phyloP scores from a whole-genome alignment of 2,329 filamentous ascomycete species.

The Colletotrichum sp. region DNA sequence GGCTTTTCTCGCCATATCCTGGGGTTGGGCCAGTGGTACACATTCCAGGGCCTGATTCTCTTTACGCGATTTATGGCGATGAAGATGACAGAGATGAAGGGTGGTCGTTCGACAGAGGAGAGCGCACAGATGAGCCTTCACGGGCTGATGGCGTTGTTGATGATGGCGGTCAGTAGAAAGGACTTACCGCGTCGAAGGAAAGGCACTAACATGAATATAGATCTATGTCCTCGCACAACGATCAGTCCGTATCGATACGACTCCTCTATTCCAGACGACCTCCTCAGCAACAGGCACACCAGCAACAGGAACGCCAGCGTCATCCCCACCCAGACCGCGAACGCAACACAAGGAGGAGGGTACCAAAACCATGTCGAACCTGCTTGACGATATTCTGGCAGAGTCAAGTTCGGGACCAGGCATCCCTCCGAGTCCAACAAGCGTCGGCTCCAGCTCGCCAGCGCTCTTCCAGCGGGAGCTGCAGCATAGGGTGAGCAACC shows the following conservation, averaged over 20 bases:
- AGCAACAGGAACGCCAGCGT: constrained; percentile 25
- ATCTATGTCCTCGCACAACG: constrained; percentile 48
- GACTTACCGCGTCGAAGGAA: not conserved
- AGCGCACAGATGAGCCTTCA: constrained; percentile 59
- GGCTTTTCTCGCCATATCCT: constrained; percentile 65
- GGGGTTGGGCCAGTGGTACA: constrained; percentile 70
- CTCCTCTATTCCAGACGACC: constrained; percentile 54
- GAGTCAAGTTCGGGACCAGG: constrained; percentile 23
- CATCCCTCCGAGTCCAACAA: constrained; percentile 10
- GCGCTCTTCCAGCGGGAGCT: constrained; percentile 16
- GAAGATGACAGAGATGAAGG: constrained; percentile 43
- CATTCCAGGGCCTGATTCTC: constrained; percentile 65
- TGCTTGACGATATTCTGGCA: constrained; percentile 49
- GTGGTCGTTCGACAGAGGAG: constrained; percentile 39
- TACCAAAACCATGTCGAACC: constrained; percentile 49
- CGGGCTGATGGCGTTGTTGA: constrained; percentile 55
- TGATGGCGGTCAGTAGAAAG: constrained; percentile 53
- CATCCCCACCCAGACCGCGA: constrained; percentile 23
- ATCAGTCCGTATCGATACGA: constrained; percentile 61
- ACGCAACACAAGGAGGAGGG: constrained; percentile 30
- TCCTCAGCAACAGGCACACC: constrained; percentile 22
- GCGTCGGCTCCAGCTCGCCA: constrained; percentile 22
- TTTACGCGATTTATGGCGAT: constrained; percentile 58
- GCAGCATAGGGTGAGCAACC: constrained; percentile 17
- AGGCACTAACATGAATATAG: constrained; percentile 35